These are phyloP conservation scores for Saccharomycopsis babjevae DNA, from an alignment of 805 yeast genomes.

Conservation along the genomic window DNA sequence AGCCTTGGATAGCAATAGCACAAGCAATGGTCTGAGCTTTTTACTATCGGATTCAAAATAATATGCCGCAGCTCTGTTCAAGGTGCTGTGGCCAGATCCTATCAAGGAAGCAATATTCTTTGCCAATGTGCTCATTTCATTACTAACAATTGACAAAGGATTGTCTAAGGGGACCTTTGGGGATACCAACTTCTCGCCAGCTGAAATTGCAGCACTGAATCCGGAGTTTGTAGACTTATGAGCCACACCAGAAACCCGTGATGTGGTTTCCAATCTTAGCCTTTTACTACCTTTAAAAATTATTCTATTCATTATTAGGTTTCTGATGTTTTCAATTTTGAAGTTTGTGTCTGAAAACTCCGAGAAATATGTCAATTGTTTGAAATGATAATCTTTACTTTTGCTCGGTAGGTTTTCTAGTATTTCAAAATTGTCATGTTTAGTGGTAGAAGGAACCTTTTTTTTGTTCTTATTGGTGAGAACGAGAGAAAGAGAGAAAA, in stretches of 20 bases:
- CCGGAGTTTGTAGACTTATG: conserved; percentile 22
- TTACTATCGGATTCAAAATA: conserved; percentile 96
- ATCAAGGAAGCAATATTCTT: conserved; percentile 75
- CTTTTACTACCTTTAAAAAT: background rate
- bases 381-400: background rate
- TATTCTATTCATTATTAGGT: background rate
- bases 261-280: background rate
- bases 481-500: background rate
- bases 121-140: conserved; percentile 86
- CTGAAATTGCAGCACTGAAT: conserved; percentile 47
- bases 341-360: background rate
- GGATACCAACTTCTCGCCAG: conserved; percentile 68
- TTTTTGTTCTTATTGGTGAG: background rate
- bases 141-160: conserved; percentile 84
- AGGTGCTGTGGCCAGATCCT: conserved; percentile 89
- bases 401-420: background rate
- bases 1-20: conserved; percentile 73
- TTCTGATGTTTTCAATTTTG: background rate
- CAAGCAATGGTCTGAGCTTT: conserved; percentile 86
- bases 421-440: background rate
- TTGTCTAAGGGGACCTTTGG: conserved; percentile 53
- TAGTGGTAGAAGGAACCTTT: background rate
- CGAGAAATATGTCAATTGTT: background rate
- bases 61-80: conserved; percentile 86
- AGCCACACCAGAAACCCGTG: background rate